Evolutionary conservation across 78 protist genomes (phyloP), one percentile per base, ranked within the genome.

Genomic region (Ministeria vibrans): DNA sequence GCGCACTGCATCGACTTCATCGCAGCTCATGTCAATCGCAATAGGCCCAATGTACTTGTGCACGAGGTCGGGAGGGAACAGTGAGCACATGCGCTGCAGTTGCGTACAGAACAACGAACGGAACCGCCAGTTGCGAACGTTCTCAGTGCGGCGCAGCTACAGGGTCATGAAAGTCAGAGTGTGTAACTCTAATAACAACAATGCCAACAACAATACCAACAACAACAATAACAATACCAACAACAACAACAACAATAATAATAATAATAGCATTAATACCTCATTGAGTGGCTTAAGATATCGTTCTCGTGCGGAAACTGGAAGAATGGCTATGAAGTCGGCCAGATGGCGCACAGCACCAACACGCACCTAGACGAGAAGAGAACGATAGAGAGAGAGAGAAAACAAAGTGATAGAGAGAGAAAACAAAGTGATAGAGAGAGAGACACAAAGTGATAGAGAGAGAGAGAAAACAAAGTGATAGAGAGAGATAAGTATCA

Each of bases 341-440:
- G 83, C 87, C 6, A 63, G 28, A 63, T 76, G 68, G n/a, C 30
- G 0, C 23, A 87, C 1, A 38, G 20, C 66, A 44, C 90, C 90
- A 2, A 83, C 43, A 0, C 63, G 62, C 20, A 86, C 13, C 66
- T 59, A n/a, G 30, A 13, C 59, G 18, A 51, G 13, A 51, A 13
- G 30, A 51, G 18, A 51, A 51, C 59, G 59, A 51, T 18, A 51
- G 59, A 51, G 18, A 18, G 30, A 51, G 59, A 51, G 59, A 18
- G 18, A 51, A 51, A 18, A 51, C 30, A 13, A 51, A 18, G 18
- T 18, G 18, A 51, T 22, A 51, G 59, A 51, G 59, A 22, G 59
- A 22, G 13, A 18, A 51, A 18, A 51, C 59, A 51, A 13, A 51
- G 30, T 22, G 30, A 51, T 18, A 51, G 30, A 51, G 30, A 51